Evolutionary conservation across 2,329 filamentous ascomycete genomes (phyloP).

Genomic region (Alternaria metachromatica): DNA sequence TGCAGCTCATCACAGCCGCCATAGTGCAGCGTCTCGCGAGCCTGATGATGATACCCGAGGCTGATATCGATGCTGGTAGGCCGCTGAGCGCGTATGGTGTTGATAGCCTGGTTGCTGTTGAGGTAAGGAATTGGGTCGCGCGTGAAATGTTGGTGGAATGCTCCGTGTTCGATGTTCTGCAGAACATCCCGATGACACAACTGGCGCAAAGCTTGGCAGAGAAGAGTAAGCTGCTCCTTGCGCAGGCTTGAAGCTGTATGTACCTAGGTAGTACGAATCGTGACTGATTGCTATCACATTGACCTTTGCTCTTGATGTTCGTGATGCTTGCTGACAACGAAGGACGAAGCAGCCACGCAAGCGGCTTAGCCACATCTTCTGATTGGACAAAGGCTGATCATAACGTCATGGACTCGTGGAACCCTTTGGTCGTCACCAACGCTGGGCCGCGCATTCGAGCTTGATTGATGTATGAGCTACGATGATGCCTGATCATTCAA

Average conservation of each 20-base stretch:
- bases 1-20: slow-evolving; percentile 7
- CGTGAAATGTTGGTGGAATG: slow-evolving; percentile 3
- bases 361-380: slow-evolving; percentile 1
- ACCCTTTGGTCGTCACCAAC: neutral
- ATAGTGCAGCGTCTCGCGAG: slow-evolving; percentile 10
- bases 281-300: neutral
- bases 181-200: slow-evolving; percentile 10
- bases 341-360: neutral
- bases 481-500: neutral
- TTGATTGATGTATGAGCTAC: neutral
- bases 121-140: slow-evolving; percentile 22
- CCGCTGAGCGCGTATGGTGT: slow-evolving; percentile 28
- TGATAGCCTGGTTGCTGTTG: slow-evolving; percentile 29
- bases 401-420: slow-evolving; percentile 11
- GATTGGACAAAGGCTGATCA: slow-evolving; percentile 5
- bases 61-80: slow-evolving; percentile 23
- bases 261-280: neutral
- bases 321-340: neutral
- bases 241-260: neutral
- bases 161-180: slow-evolving; percentile 17
- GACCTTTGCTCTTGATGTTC: neutral
- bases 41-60: slow-evolving; percentile 13
- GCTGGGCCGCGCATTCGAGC: neutral
- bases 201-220: slow-evolving; percentile 12
- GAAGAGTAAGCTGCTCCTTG: slow-evolving; percentile 13